A percentile compares a stretch with the other conserved stretches of the same genome.
Evolutionary conservation across 768 basidiomycete genomes (phyloP).

Genomic region (Lactarius sp.): DNA sequence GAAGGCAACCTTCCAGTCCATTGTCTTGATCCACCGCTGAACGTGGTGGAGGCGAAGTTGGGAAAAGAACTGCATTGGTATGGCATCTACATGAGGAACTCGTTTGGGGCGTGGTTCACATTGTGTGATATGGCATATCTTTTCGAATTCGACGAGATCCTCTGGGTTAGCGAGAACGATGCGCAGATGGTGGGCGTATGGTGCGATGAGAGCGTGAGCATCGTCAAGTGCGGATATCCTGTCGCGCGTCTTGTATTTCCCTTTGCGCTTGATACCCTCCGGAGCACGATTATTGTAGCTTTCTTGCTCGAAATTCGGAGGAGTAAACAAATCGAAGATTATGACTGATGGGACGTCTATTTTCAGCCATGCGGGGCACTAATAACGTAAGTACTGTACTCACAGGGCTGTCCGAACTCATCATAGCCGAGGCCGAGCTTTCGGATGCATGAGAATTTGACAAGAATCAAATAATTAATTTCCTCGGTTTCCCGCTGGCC

Average conservation of each 20-base stretch:
- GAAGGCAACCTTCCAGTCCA: conserved; percentile 66
- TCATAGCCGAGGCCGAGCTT: conserved; percentile 14
- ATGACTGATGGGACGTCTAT: background rate
- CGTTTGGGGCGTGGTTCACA: conserved; percentile 29
- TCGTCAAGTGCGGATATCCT: conserved; percentile 55
- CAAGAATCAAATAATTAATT: background rate
- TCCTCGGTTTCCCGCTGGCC: conserved; percentile 11
- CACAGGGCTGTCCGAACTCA: conserved; percentile 2
- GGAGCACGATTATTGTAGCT: conserved; percentile 44
- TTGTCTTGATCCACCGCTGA: conserved; percentile 38
- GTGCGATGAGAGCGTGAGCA: conserved; percentile 54
- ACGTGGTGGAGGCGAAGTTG: conserved; percentile 44
- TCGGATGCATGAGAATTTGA: conserved; percentile 15
- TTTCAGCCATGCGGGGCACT: background rate
- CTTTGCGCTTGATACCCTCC: conserved; percentile 28
- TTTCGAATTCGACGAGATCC: conserved; percentile 47
- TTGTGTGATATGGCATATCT: conserved; percentile 51
- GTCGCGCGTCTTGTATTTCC: conserved; percentile 39
- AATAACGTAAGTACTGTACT: background rate
- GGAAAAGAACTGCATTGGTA: conserved; percentile 47
- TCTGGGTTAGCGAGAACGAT: conserved; percentile 48
- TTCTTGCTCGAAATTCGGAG: conserved; percentile 57
- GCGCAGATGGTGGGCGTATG: conserved; percentile 68
- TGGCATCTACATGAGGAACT: conserved; percentile 44
- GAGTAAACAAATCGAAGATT: conserved; percentile 31